Evolutionary conservation across 306 rosid species (phyloP).

Genomic region (Mimosa pudica): DNA sequence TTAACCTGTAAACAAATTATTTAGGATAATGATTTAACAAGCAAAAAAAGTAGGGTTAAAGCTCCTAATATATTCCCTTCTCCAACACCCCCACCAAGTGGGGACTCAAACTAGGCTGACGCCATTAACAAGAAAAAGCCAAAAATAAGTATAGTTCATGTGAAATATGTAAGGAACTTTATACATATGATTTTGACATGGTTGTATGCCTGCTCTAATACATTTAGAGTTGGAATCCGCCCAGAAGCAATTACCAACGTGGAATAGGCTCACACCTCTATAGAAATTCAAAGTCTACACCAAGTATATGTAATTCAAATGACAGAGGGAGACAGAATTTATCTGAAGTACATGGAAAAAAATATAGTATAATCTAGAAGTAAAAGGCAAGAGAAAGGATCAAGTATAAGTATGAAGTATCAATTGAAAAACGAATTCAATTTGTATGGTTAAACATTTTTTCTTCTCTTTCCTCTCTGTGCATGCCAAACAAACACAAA

Average conservation of each 20-base stretch:
- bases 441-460: background rate
- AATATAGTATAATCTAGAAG: background rate
- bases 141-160: constrained; percentile 14
- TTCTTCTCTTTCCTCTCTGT: background rate
- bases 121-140: constrained; percentile 16
- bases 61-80: too few species aligned
- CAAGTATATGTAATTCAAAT: background rate
- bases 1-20: constrained; percentile 57
- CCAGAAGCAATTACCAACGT: background rate
- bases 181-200: constrained; percentile 19
- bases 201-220: constrained; percentile 14
- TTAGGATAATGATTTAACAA: constrained; percentile 6
- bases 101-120: too few species aligned
- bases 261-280: background rate
- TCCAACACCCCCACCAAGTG: too few species aligned
- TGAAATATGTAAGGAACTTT: background rate
- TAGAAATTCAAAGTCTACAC: background rate
- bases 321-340: background rate
- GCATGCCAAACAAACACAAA: background rate
- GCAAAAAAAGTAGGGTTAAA: too few species aligned
- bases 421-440: background rate
- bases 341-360: background rate
- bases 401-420: constrained; percentile 2
- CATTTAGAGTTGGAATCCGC: constrained; percentile 9
- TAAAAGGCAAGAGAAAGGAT: background rate